Conservation (phyloP, 2,329 filamentous ascomycete species). For the Aspergillus caelatus region DNA sequence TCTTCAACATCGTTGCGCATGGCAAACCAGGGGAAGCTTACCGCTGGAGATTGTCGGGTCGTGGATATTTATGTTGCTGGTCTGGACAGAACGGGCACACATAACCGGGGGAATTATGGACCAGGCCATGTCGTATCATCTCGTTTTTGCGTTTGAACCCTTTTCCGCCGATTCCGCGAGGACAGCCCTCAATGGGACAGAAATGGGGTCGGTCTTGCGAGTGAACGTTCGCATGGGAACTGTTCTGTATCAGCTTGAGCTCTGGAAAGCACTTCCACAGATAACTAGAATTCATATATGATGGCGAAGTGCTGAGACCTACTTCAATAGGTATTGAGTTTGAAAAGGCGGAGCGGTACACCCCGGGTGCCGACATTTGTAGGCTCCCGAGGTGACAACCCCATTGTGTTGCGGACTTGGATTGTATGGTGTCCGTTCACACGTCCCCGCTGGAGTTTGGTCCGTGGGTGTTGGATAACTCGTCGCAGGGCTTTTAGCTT, state of each 20-base stretch:
- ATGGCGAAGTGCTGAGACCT: conserved; percentile 29
- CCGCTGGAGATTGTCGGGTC: conserved; percentile 95
- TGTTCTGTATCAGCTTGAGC: conserved; percentile 22
- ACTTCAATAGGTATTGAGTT: conserved; percentile 68
- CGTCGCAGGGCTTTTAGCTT: conserved; percentile 37
- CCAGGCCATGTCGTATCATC: conserved; percentile 77
- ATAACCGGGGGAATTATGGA: conserved; percentile 92
- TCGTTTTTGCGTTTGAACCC: conserved; percentile 72
- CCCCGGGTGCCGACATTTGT: conserved; percentile 58
- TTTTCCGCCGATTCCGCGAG: conserved; percentile 63
- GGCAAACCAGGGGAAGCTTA: conserved; percentile 46
- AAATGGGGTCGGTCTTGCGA: conserved; percentile 66
- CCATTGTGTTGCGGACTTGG: conserved; percentile 29
- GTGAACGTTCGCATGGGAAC: conserved; percentile 62
- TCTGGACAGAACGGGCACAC: conserved; percentile 96
- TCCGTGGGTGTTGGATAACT: conserved; percentile 47
- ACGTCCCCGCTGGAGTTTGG: conserved; percentile 24
- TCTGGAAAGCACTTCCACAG: background rate
- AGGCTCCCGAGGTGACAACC: conserved; percentile 35
- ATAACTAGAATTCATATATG: background rate
- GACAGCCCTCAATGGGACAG: conserved; percentile 61
- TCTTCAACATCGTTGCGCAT: conserved; percentile 1
- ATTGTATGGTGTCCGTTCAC: conserved; percentile 27
- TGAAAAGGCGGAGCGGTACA: conserved; percentile 64
- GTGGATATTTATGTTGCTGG: conserved; percentile 88